Evolutionary conservation across 352 stramenopile genomes (phyloP).

Genomic region (Pythium brassicae): DNA sequence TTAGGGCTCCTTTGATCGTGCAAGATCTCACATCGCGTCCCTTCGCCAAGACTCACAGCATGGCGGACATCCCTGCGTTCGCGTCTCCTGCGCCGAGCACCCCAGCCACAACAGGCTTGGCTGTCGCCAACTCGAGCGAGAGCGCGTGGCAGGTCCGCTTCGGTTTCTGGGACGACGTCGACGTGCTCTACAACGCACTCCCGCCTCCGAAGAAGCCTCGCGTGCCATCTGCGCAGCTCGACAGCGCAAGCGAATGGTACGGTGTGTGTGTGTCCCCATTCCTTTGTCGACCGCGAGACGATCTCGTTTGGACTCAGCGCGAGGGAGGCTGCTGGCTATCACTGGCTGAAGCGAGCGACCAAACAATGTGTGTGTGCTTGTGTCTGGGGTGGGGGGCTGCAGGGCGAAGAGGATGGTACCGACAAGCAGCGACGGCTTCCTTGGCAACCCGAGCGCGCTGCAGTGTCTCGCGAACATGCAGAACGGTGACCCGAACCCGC

Average conservation of each 20-base stretch:
- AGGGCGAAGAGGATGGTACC: slow-evolving; percentile 40
- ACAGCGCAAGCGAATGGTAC: slow-evolving; percentile 41
- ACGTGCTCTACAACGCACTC: slow-evolving; percentile 46
- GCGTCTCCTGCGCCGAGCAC: not conserved
- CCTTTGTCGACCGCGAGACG: too few relatives aligned
- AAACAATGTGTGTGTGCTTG: not conserved
- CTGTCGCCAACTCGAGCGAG: not conserved
- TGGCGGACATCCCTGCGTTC: too few relatives aligned
- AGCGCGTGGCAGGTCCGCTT: slow-evolving; percentile 43
- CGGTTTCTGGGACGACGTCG: slow-evolving; percentile 53
- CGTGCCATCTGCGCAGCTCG: slow-evolving; percentile 20
- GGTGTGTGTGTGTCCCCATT: not conserved
- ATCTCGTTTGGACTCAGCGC: too few relatives aligned
- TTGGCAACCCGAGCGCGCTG: slow-evolving; percentile 39
- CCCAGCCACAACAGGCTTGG: not conserved
- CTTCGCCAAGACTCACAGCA: too few relatives aligned
- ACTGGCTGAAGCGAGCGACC: not conserved
- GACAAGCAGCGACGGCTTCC: slow-evolving; percentile 28
- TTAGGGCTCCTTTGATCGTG: too few relatives aligned
- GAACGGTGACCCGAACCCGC: not conserved
- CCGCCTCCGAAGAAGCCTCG: slow-evolving; percentile 39
- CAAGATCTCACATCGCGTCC: too few relatives aligned
- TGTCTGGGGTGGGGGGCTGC: not conserved
- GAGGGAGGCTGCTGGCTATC: too few relatives aligned
- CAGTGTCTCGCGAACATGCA: slow-evolving; percentile 22